phyloP scores from a whole-genome alignment of 192 early-diverging fungal genomes.

The Gigaspora rosea region DNA sequence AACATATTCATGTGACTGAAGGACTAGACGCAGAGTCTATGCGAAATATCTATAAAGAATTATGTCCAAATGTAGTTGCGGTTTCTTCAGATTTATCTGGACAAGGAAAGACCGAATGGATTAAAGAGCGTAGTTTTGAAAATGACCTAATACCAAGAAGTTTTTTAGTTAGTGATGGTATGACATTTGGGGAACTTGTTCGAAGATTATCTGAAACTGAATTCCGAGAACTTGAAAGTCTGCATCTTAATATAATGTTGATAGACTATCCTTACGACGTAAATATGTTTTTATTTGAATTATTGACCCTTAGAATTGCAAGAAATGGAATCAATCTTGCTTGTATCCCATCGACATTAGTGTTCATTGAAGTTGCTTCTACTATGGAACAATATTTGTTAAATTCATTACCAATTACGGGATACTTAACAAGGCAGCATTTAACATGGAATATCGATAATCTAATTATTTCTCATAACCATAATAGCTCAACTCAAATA shows the following conservation, averaged over 20 bases:
- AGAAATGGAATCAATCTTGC: constrained; percentile 11
- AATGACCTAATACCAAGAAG: constrained; percentile 6
- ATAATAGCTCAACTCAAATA: constrained; percentile 24
- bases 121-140: constrained; percentile 4
- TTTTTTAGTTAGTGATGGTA: constrained; percentile 29
- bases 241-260: constrained; percentile 28
- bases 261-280: constrained; percentile 26
- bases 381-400: constrained; percentile 26
- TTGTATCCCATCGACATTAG: neutral
- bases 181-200: constrained; percentile 11
- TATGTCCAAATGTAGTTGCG: constrained; percentile 24
- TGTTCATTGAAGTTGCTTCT: constrained; percentile 34
- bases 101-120: constrained; percentile 34
- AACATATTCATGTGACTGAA: constrained; percentile 14
- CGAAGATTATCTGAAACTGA: constrained; percentile 2
- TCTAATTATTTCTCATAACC: constrained; percentile 11
- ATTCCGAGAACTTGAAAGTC: constrained; percentile 14
- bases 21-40: constrained; percentile 14
- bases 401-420: constrained; percentile 8
- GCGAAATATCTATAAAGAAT: constrained; percentile 10
- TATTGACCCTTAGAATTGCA: constrained; percentile 17
- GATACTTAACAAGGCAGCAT: neutral
- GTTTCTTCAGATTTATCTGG: constrained; percentile 33
- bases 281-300: constrained; percentile 35
- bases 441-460: constrained; percentile 30